Evolutionary conservation across 2,329 filamentous ascomycete species (phyloP).

Genomic region (Neofusicoccum parvum): DNA sequence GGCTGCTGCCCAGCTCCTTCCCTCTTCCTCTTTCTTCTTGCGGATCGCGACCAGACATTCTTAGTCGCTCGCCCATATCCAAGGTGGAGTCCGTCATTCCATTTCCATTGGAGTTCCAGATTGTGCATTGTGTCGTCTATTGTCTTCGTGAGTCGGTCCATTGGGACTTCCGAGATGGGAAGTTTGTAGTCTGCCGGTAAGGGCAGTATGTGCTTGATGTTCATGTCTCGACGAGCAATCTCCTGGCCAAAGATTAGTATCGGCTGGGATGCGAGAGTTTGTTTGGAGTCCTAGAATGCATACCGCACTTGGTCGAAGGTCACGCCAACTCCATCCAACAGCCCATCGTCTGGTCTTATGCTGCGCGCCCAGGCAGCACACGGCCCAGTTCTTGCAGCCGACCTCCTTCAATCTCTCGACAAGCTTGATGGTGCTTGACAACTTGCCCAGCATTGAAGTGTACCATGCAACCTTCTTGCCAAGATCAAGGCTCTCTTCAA

Average conservation of each 20-base stretch:
- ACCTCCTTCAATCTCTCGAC: slow-evolving; percentile 59
- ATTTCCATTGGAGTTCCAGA: slow-evolving; percentile 67
- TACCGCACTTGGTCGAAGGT: slow-evolving; percentile 8
- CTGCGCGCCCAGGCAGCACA: slow-evolving; percentile 75
- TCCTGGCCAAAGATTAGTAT: background rate
- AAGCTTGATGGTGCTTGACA: slow-evolving; percentile 66
- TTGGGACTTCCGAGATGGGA: slow-evolving; percentile 44
- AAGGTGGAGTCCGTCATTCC: slow-evolving; percentile 54
- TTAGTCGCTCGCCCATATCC: slow-evolving; percentile 66
- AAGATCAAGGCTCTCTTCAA: slow-evolving; percentile 61
- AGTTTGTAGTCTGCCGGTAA: slow-evolving; percentile 27
- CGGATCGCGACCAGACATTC: slow-evolving; percentile 60
- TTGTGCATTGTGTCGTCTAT: slow-evolving; percentile 24
- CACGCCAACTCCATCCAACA: slow-evolving; percentile 66
- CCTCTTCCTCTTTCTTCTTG: slow-evolving; percentile 9
- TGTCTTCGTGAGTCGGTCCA: background rate
- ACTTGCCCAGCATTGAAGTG: slow-evolving; percentile 85
- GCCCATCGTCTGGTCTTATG: slow-evolving; percentile 82
- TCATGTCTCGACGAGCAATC: slow-evolving; percentile 25
- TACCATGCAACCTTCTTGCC: slow-evolving; percentile 66
- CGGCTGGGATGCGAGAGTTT: slow-evolving; percentile 53
- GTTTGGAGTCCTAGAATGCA: background rate
- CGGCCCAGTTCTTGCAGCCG: slow-evolving; percentile 63
- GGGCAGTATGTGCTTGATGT: slow-evolving; percentile 47
- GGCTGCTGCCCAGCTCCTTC: slow-evolving; percentile 1